Conservation (phyloP, 371 early-diverging fungal species). For the Quaeritorhiza haematococci region DNA sequence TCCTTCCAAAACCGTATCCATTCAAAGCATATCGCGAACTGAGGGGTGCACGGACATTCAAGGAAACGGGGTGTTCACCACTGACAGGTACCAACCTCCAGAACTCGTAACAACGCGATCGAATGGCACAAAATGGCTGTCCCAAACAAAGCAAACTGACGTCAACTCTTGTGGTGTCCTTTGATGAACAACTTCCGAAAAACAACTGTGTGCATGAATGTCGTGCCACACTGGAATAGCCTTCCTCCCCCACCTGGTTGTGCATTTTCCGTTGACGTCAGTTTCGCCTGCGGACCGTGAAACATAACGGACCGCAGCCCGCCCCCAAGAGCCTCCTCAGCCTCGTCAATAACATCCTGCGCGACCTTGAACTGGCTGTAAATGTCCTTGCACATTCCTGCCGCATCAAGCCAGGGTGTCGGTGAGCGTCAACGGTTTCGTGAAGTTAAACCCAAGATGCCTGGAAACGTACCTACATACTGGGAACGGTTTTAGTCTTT, state of each 20-base stretch:
- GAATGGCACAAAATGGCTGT: slow-evolving; percentile 85
- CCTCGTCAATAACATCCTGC: slow-evolving; percentile 80
- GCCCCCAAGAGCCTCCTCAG: slow-evolving; percentile 73
- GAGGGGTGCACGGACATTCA: too few relatives aligned
- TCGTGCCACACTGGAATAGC: not conserved
- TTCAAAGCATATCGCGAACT: too few relatives aligned
- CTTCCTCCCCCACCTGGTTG: slow-evolving; percentile 60
- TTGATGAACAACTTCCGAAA: too few relatives aligned
- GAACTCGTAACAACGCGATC: slow-evolving; percentile 78
- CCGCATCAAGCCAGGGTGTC: not conserved
- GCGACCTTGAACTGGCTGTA: slow-evolving; percentile 70
- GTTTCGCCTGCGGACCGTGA: slow-evolving; percentile 67
- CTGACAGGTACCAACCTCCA: slow-evolving; percentile 61
- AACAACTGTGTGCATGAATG: not conserved
- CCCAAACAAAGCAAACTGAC: not conserved
- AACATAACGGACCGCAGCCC: slow-evolving; percentile 74
- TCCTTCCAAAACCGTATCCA: not conserved
- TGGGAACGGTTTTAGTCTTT: slow-evolving; percentile 3
- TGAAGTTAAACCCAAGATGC: not conserved
- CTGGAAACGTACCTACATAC: slow-evolving; percentile 18
- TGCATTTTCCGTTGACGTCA: slow-evolving; percentile 84
- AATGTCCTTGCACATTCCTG: slow-evolving; percentile 91
- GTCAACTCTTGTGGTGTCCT: too few relatives aligned
- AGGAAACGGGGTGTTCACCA: too few relatives aligned
- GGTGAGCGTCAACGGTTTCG: not conserved